Conservation (phyloP, 2,329 filamentous ascomycete species). For the Pseudogymnoascus sp. region DNA sequence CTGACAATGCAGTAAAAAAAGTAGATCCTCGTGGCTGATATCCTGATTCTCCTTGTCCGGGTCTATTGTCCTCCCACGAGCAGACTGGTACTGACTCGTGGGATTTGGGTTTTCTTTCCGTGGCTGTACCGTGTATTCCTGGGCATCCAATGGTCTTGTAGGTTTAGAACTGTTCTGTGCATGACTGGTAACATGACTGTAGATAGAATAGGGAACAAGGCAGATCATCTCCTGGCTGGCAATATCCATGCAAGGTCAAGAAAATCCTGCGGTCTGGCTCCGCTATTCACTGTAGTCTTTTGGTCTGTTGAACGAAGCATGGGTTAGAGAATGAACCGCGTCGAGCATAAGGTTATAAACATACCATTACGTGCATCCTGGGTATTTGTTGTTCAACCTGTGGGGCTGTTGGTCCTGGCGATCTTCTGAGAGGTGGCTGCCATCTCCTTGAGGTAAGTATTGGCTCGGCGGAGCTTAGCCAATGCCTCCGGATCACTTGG, state of each 20-base stretch:
- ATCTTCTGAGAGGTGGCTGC: background rate
- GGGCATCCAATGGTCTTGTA: constrained; percentile 11
- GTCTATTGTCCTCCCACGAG: constrained; percentile 6
- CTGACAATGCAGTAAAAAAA: constrained; percentile 4
- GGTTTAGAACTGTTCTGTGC: constrained; percentile 13
- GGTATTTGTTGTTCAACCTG: background rate
- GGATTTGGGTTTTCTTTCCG: background rate
- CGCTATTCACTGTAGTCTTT: constrained; percentile 9
- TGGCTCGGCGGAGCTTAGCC: background rate
- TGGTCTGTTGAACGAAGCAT: constrained; percentile 4
- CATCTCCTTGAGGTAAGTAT: constrained; percentile 7
- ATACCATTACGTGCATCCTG: constrained; percentile 4
- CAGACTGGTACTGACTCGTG: constrained; percentile 7
- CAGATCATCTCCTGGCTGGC: constrained; percentile 8
- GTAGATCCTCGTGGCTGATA: background rate
- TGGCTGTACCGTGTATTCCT: constrained; percentile 15
- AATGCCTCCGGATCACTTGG: constrained; percentile 7
- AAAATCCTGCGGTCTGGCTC: constrained; percentile 10
- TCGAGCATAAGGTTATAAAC: background rate
- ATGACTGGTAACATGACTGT: constrained; percentile 24
- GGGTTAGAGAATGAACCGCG: background rate
- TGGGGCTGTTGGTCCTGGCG: constrained; percentile 8
- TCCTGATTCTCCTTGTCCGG: background rate
- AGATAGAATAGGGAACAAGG: background rate
- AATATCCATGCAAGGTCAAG: constrained; percentile 9